Base-by-base conservation (phyloP, 2,329 filamentous ascomycete species). In the Clathrospora elynae region DNA sequence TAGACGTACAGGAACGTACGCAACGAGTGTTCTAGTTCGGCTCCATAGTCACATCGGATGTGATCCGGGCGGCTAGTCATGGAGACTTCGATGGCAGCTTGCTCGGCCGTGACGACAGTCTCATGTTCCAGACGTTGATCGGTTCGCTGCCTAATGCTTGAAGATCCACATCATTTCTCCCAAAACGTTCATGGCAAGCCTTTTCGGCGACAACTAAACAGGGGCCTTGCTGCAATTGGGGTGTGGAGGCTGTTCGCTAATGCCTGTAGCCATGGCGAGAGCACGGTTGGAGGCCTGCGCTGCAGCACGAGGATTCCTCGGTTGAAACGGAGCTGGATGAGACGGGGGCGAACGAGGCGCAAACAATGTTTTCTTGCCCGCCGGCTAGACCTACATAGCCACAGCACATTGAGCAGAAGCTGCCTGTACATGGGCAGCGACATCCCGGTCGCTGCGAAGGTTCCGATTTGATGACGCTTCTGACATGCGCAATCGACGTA, bases 61-160 rank as follows among this genome's bases (percentile, higher is more conserved):
- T 45, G 56, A 65, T 67, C 63, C 64, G 55, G 53, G 44, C 36
- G 53, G 35, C 37, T 51, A 57, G 56, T 46, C 35, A 34, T 43
- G 35, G 24, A 42, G 13, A 37, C 40, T 11, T 18, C 12, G 36
- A 39, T 43, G 25, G 45, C 44, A 47, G 33, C 35, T 47, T 43
- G 24, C 41, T 50, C 42, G 44, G 53, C 40, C 50, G 36, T 53
- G 36, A 46, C 39, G 36, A 53, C 31, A 35, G 48, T 34, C 50
- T 43, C 42, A 46, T 29, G 48, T 42, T 57, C 50, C 44, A 55
- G 46, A 49, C 49, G 41, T 36, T 41, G 49, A 51, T 44, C 46
- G 40, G 41, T 45, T 54, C 34, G 28, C 43, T 49, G 42, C 49
- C 46, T 42, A 47, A 47, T 35, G 24, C 39, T 34, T 29, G 14